Conservation (phyloP, 306 rosid genomes). For the Pachyrhizus erosus region DNA sequence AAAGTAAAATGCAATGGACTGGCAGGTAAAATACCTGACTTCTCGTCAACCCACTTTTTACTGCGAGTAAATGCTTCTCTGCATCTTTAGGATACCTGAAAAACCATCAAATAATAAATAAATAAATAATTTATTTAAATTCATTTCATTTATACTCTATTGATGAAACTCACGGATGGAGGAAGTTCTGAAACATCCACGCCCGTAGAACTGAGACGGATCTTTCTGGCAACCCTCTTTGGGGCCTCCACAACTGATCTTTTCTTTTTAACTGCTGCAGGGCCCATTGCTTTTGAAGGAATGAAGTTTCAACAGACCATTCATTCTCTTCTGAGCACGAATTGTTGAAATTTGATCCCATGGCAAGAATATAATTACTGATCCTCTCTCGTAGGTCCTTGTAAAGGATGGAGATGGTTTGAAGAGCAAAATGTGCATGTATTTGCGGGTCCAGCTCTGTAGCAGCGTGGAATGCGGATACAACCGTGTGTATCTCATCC, state of each 20-base stretch:
- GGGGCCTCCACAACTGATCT: slow-evolving; percentile 88
- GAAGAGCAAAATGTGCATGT: slow-evolving; percentile 72
- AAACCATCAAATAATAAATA: slow-evolving; percentile 29
- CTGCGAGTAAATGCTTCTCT: slow-evolving; percentile 87
- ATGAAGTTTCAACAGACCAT: slow-evolving; percentile 56
- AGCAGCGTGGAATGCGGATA: slow-evolving; percentile 78
- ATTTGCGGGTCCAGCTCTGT: slow-evolving; percentile 70
- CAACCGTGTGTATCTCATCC: slow-evolving; percentile 77
- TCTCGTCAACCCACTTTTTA: slow-evolving; percentile 88
- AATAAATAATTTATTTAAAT: background rate
- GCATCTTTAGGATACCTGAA: slow-evolving; percentile 91
- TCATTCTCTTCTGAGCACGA: slow-evolving; percentile 52
- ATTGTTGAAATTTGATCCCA: slow-evolving; percentile 51
- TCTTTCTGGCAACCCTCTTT: slow-evolving; percentile 88
- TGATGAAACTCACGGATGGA: slow-evolving; percentile 72
- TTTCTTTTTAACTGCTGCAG: slow-evolving; percentile 78
- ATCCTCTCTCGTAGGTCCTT: slow-evolving; percentile 73
- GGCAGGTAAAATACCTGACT: slow-evolving; percentile 60
- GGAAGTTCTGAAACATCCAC: slow-evolving; percentile 93
- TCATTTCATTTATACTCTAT: background rate
- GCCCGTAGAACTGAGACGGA: slow-evolving; percentile 82
- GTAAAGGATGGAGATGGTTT: slow-evolving; percentile 58
- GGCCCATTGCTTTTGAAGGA: slow-evolving; percentile 75
- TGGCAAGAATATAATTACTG: slow-evolving; percentile 59
- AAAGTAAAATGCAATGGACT: background rate